Evolutionary conservation across 441 rosid genomes (phyloP).

Genomic region (Populus hybrid): DNA sequence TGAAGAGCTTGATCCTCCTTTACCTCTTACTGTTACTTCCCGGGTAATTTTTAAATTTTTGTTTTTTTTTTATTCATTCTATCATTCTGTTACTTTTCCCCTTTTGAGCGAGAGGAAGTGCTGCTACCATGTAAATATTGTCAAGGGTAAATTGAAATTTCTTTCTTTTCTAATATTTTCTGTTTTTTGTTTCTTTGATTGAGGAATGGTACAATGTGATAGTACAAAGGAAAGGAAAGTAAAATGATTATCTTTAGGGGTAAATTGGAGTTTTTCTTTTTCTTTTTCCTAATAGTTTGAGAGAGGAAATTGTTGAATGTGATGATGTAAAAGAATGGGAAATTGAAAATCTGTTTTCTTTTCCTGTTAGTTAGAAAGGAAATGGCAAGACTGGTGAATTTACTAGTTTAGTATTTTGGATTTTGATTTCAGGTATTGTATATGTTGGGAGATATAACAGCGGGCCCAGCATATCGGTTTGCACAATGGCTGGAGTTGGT

Average conservation of each 20-base stretch:
- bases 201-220: not conserved
- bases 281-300: not conserved
- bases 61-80: not conserved
- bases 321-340: not conserved
- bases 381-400: not conserved
- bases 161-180: not conserved
- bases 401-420: not conserved
- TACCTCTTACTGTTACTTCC: slow-evolving; percentile 90
- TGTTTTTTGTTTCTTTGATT: not conserved
- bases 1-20: slow-evolving; percentile 70
- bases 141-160: not conserved
- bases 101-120: not conserved
- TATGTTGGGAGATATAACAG: slow-evolving; percentile 97
- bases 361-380: not conserved
- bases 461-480: slow-evolving; percentile 82
- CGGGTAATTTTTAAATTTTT: slow-evolving; percentile 43
- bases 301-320: not conserved
- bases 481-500: slow-evolving; percentile 98
- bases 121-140: not conserved
- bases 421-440: slow-evolving; percentile 66
- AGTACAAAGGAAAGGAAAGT: not conserved
- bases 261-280: not conserved
- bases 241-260: not conserved
- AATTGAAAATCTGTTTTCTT: not conserved
- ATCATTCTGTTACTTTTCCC: not conserved